Percentiles rank a stretch among this genome's conserved stretches.
phyloP scores from a whole-genome alignment of 441 rosid genomes.

The Raphanus hybrid region DNA sequence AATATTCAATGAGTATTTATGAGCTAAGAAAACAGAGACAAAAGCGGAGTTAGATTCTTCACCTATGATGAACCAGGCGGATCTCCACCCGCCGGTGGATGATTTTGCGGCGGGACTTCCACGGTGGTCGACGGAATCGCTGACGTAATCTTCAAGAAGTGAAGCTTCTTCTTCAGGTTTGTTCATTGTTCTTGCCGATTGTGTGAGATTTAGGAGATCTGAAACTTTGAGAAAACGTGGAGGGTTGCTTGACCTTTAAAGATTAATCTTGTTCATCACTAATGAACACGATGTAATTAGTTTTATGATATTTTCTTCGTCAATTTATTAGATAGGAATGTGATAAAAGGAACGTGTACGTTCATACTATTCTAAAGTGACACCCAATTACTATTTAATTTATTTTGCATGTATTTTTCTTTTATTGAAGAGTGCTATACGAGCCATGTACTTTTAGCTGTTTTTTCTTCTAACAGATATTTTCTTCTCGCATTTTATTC shows the following conservation, averaged over 20 bases:
- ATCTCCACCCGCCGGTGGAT: slow-evolving; percentile 66
- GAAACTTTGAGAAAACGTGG: slow-evolving; percentile 4
- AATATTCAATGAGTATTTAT: background rate
- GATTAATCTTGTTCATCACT: background rate
- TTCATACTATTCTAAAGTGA: background rate
- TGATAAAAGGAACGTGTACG: background rate
- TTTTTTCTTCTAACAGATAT: background rate
- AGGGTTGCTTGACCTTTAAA: background rate
- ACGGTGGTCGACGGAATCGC: slow-evolving; percentile 54
- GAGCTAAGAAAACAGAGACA: background rate
- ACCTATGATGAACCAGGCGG: slow-evolving; percentile 67
- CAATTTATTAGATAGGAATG: background rate
- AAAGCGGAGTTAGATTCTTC: background rate
- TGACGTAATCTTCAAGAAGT: slow-evolving; percentile 36
- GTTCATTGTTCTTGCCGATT: slow-evolving; percentile 1
- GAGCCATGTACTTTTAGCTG: background rate
- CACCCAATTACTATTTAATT: background rate
- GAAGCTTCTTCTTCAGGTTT: slow-evolving; percentile 20
- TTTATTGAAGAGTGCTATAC: too few species aligned
- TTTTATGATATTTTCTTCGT: slow-evolving; percentile 4
- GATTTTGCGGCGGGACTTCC: slow-evolving; percentile 49
- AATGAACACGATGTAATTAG: slow-evolving; percentile 1
- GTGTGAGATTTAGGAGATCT: slow-evolving; percentile 25
- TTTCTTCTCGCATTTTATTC: background rate
- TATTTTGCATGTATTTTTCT: background rate